Conservation (phyloP, 1,139 yeast genomes). For the Hemisphaericaspora lyxosophila region DNA sequence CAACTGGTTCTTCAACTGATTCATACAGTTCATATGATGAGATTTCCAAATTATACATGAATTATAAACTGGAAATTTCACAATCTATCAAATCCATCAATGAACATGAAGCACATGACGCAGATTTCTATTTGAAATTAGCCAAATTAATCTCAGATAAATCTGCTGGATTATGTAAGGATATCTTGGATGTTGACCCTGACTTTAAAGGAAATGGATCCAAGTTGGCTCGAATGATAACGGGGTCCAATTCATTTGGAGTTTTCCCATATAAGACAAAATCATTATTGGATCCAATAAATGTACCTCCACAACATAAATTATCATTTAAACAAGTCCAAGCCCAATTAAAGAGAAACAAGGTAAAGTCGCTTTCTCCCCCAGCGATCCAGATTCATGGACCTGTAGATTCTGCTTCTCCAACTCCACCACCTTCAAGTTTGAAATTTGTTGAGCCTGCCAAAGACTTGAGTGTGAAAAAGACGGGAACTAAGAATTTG, state of each 20-base stretch:
- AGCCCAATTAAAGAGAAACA: constrained; percentile 23
- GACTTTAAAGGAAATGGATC: constrained; percentile 46
- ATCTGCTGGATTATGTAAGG: constrained; percentile 38
- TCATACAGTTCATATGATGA: constrained; percentile 45
- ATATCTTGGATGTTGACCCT: constrained; percentile 39
- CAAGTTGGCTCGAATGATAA: constrained; percentile 44
- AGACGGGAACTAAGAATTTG: constrained; percentile 5
- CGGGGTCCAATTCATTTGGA: constrained; percentile 47
- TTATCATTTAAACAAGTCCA: constrained; percentile 41
- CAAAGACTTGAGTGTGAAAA: constrained; percentile 7
- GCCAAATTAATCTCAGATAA: constrained; percentile 38
- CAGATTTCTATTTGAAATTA: constrained; percentile 32
- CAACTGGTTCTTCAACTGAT: constrained; percentile 20
- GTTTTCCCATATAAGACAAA: constrained; percentile 43
- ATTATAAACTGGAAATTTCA: constrained; percentile 26
- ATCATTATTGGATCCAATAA: constrained; percentile 38
- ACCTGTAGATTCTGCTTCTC: constrained; percentile 6
- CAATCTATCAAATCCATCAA: neutral
- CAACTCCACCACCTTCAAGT: constrained; percentile 18
- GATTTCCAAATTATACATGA: constrained; percentile 33
- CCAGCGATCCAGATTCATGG: neutral
- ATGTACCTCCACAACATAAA: constrained; percentile 20
- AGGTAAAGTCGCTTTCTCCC: constrained; percentile 6
- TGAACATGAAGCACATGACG: constrained; percentile 19
- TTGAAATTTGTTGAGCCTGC: constrained; percentile 27